phyloP scores from a whole-genome alignment of 1,284 basidiomycete species.

The Cronartium quercuum region DNA sequence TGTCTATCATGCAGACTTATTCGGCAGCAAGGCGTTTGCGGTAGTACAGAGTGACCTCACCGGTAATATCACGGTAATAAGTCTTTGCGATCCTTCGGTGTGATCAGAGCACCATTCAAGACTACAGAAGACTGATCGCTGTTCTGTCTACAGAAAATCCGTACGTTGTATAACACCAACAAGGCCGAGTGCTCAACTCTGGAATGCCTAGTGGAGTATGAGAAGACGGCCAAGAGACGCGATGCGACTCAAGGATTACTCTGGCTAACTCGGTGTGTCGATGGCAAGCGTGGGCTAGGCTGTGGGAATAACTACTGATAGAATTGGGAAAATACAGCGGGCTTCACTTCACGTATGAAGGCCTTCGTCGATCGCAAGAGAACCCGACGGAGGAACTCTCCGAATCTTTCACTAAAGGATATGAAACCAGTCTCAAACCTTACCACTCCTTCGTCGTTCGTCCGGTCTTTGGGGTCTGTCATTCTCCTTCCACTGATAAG shows the following conservation, averaged over 20 bases:
- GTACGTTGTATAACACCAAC: conserved; percentile 65
- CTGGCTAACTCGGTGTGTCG: conserved; percentile 67
- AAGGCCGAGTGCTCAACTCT: conserved; percentile 68
- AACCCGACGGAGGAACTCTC: conserved; percentile 67
- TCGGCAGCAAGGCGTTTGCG: conserved; percentile 77
- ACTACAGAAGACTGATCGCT: neutral
- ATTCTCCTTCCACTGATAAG: neutral
- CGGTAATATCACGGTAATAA: conserved; percentile 67
- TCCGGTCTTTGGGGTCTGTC: conserved; percentile 61
- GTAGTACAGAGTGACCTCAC: conserved; percentile 82
- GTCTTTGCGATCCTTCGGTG: neutral
- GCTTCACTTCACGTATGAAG: conserved; percentile 81
- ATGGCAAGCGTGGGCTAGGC: neutral
- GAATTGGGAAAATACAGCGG: conserved; percentile 51
- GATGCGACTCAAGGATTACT: conserved; percentile 83
- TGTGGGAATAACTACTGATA: neutral
- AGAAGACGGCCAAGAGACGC: conserved; percentile 77
- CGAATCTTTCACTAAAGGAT: conserved; percentile 71
- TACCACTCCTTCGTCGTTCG: conserved; percentile 84
- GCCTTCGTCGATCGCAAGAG: conserved; percentile 66
- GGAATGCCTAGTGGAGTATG: conserved; percentile 75
- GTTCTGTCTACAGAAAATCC: conserved; percentile 64
- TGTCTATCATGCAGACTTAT: conserved; percentile 52
- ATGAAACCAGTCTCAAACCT: conserved; percentile 73
- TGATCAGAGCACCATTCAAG: neutral